phyloP scores from a whole-genome alignment of 257 asterid genomes.

The Solanum tarapatanum region DNA sequence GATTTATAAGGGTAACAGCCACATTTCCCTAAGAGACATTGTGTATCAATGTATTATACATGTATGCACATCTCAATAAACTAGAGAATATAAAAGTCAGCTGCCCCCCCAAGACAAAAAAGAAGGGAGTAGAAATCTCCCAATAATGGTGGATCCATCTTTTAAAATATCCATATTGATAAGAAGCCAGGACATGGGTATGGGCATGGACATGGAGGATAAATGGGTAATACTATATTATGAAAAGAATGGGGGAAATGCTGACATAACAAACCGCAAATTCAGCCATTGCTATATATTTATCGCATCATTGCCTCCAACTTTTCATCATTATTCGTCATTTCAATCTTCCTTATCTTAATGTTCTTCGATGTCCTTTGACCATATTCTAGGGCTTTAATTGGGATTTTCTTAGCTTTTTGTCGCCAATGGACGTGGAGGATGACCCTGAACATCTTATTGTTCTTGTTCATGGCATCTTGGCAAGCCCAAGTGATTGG shows the following conservation, averaged over 20 bases:
- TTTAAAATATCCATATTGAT: not conserved
- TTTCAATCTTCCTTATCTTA: not conserved
- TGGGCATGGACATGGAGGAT: not conserved
- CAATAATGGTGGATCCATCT: not conserved
- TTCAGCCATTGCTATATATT: not conserved
- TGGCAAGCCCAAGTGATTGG: constrained; percentile 94
- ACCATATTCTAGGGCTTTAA: not conserved
- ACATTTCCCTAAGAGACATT: not conserved
- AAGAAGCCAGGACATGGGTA: not conserved
- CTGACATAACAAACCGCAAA: not conserved
- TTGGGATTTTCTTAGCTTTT: not conserved
- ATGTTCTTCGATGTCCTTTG: not conserved
- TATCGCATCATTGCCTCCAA: not conserved
- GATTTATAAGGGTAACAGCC: not conserved
- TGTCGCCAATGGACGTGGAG: constrained; percentile 24
- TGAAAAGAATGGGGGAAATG: not conserved
- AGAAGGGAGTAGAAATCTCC: not conserved
- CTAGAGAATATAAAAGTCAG: not conserved
- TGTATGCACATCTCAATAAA: not conserved
- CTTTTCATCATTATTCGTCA: not conserved
- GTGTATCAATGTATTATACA: not conserved
- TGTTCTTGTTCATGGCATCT: constrained; percentile 93
- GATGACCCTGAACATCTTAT: constrained; percentile 86
- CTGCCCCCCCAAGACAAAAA: not conserved
- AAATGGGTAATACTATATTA: not conserved